Conservation (phyloP, 1,139 yeast genomes). For the Kodamaea sp. region DNA sequence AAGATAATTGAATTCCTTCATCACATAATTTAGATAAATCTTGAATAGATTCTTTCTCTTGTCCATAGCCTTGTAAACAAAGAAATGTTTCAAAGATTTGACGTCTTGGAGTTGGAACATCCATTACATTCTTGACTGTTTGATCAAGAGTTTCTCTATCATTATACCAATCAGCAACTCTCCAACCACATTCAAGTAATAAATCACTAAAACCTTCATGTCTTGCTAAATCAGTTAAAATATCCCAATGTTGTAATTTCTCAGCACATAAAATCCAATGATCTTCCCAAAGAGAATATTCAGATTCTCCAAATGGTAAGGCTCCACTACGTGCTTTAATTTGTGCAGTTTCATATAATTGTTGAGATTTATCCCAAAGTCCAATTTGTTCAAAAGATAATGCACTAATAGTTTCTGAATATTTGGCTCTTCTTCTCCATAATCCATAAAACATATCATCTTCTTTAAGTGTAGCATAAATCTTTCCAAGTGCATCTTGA, state of each 20-base stretch:
- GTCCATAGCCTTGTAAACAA: constrained; percentile 90
- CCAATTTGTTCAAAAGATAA: constrained; percentile 94
- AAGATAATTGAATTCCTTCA: constrained; percentile 91
- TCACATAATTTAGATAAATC: constrained; percentile 86
- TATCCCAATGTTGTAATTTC: constrained; percentile 97
- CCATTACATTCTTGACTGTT: constrained; percentile 94
- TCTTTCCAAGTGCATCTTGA: constrained; percentile 85
- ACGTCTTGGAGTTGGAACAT: constrained; percentile 95
- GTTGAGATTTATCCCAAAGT: constrained; percentile 91
- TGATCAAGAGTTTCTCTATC: constrained; percentile 94
- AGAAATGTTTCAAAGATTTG: constrained; percentile 94
- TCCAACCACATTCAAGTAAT: constrained; percentile 96
- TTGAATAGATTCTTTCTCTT: constrained; percentile 75
- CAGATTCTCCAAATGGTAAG: constrained; percentile 91
- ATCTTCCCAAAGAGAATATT: constrained; percentile 96
- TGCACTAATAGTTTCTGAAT: constrained; percentile 88
- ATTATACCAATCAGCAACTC: constrained; percentile 97
- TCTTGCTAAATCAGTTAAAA: constrained; percentile 90
- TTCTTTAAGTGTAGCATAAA: constrained; percentile 85
- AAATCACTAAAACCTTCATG: constrained; percentile 97
- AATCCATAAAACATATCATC: constrained; percentile 96
- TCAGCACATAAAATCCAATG: constrained; percentile 98
- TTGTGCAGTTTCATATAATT: constrained; percentile 94
- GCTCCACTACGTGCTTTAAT: constrained; percentile 95
- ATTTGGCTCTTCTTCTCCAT: constrained; percentile 95